A percentile compares a stretch with the other conserved stretches of the same genome.
Evolutionary conservation across 225 moss, liverwort and hornwort species (phyloP).

Genomic region (Sphagnum contortum): DNA sequence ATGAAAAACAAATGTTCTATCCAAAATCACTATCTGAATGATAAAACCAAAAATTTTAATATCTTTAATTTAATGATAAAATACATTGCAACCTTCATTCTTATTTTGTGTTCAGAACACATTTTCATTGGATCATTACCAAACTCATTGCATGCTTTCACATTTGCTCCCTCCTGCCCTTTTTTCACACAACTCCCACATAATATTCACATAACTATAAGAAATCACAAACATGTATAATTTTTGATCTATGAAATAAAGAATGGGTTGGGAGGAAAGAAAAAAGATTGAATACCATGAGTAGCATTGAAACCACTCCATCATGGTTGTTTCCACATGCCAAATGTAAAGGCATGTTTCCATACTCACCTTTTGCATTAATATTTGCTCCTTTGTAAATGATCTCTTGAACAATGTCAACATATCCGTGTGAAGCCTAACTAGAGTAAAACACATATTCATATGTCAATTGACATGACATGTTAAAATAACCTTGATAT

Average conservation of each 20-base stretch:
- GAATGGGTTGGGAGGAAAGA: neutral
- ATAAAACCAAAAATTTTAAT: too few species aligned
- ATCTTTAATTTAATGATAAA: neutral
- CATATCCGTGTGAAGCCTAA: conserved; percentile 50
- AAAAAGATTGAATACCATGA: conserved; percentile 40
- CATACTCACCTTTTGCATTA: conserved; percentile 60
- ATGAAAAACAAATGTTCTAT: too few species aligned
- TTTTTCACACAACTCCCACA: conserved; percentile 11
- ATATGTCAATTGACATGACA: too few species aligned
- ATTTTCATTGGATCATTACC: conserved; percentile 64
- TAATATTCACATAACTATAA: conserved; percentile 3
- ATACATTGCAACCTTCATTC: conserved; percentile 31
- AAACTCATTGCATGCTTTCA: conserved; percentile 45
- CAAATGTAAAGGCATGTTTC: conserved; percentile 74
- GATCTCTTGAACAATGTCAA: conserved; percentile 35
- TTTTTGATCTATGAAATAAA: neutral
- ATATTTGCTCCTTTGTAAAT: conserved; percentile 40
- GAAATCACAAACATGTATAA: neutral
- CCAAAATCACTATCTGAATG: too few species aligned
- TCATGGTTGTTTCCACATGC: conserved; percentile 61
- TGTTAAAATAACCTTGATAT: too few species aligned
- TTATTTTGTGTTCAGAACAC: conserved; percentile 44
- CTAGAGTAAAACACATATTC: too few species aligned
- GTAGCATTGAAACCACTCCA: conserved; percentile 32
- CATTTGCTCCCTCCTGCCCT: conserved; percentile 63